Conservation (phyloP, 805 yeast species). For the Saccharomycopsis oosterbeekiorum region DNA sequence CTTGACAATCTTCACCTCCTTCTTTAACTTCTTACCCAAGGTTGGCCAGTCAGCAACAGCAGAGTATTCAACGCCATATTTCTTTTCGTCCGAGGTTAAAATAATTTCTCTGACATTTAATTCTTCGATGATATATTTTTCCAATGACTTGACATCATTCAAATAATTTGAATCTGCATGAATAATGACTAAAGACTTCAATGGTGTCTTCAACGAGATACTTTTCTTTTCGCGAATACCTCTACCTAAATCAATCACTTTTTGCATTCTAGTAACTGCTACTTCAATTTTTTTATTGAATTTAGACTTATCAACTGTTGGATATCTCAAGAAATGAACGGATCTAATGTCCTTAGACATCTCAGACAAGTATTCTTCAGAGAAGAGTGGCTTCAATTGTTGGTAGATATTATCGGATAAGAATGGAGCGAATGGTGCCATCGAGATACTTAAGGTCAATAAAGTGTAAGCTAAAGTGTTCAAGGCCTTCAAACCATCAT, state of each 20-base stretch:
- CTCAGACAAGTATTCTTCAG: slow-evolving; percentile 43
- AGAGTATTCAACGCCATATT: slow-evolving; percentile 83
- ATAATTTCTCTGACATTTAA: slow-evolving; percentile 82
- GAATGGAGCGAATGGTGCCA: slow-evolving; percentile 99
- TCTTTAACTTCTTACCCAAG: slow-evolving; percentile 92
- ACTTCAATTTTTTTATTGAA: slow-evolving; percentile 76
- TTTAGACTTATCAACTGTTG: slow-evolving; percentile 68
- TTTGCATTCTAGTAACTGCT: slow-evolving; percentile 93
- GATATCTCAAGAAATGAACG: slow-evolving; percentile 91
- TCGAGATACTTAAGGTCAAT: slow-evolving; percentile 80
- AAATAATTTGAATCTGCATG: slow-evolving; percentile 71
- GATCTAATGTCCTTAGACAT: slow-evolving; percentile 59
- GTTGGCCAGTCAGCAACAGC: slow-evolving; percentile 99
- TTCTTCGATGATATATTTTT: slow-evolving; percentile 78
- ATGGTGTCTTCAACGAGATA: slow-evolving; percentile 90
- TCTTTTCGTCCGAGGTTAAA: slow-evolving; percentile 82
- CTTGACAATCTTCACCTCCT: slow-evolving; percentile 88
- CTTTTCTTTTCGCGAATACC: slow-evolving; percentile 92
- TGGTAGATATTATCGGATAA: slow-evolving; percentile 84
- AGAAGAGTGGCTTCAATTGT: slow-evolving; percentile 53
- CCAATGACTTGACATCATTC: slow-evolving; percentile 66
- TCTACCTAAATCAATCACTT: slow-evolving; percentile 93
- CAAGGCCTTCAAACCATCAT: slow-evolving; percentile 77
- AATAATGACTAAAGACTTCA: slow-evolving; percentile 75
- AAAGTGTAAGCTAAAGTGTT: slow-evolving; percentile 88